Percentiles rank a stretch among this genome's conserved stretches.
phyloP scores from a whole-genome alignment of 345 rosid species.

The Eucalyptus lansdowneana region DNA sequence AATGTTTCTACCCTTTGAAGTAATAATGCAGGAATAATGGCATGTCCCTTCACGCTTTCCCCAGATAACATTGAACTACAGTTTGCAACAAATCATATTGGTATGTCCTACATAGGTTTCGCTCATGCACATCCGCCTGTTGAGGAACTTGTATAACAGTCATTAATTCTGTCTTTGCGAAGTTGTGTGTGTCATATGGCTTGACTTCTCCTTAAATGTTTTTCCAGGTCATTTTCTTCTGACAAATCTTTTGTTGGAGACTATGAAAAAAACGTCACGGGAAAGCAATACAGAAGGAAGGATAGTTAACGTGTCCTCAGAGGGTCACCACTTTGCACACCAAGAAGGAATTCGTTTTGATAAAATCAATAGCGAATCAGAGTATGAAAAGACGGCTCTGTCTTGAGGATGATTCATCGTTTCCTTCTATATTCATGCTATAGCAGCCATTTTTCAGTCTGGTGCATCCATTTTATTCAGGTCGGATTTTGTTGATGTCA shows the following conservation, averaged over 20 bases:
- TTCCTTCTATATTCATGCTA: not conserved
- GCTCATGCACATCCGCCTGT: not conserved
- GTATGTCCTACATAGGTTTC: conserved; percentile 2
- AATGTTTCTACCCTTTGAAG: not conserved
- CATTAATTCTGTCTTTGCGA: not conserved
- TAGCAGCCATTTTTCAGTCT: not conserved
- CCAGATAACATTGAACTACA: conserved; percentile 38
- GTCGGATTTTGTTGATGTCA: not conserved
- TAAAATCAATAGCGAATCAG: conserved; percentile 19
- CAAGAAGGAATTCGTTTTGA: conserved; percentile 31
- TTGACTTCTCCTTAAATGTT: not conserved
- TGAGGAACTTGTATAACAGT: not conserved
- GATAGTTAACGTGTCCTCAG: conserved; percentile 31
- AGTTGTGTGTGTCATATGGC: not conserved
- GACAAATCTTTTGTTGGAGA: conserved; percentile 28
- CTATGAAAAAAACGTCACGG: conserved; percentile 28
- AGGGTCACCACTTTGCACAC: conserved; percentile 16
- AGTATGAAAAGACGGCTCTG: not conserved
- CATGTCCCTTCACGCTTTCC: conserved; percentile 31
- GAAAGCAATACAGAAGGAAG: conserved; percentile 29
- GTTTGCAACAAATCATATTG: conserved; percentile 49
- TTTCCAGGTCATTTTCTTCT: conserved; percentile 42
- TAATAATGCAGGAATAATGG: conserved; percentile 38
- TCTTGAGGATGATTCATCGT: not conserved
- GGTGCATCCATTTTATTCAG: not conserved